These are phyloP conservation scores for Vigna reflexopilosa DNA, from an alignment of 306 rosid species.

Conservation along the genomic window DNA sequence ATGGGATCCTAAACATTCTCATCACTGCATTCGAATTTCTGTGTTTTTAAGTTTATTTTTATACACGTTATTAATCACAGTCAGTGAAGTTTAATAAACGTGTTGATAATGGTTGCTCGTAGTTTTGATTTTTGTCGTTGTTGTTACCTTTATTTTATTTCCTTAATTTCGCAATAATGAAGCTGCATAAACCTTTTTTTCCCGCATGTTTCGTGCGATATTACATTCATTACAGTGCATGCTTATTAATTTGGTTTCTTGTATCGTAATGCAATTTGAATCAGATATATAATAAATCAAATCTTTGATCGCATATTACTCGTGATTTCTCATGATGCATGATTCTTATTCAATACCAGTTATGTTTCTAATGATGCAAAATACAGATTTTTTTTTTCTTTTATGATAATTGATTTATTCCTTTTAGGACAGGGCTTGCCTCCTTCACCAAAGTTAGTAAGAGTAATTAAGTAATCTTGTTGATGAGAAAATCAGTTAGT, in stretches of 20 bases:
- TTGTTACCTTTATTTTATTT: background rate
- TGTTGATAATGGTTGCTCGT: background rate
- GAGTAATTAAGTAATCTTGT: background rate
- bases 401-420: background rate
- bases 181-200: background rate
- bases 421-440: background rate
- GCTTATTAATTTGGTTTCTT: background rate
- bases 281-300: background rate
- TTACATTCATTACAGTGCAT: background rate
- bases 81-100: background rate
- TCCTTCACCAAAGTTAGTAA: background rate
- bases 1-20: slow-evolving; percentile 5
- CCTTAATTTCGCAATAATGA: background rate
- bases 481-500: background rate
- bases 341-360: background rate
- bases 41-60: background rate
- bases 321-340: background rate
- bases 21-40: background rate
- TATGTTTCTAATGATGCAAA: background rate
- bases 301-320: background rate
- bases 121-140: background rate
- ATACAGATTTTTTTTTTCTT: background rate
- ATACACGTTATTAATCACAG: background rate
- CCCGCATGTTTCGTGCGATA: background rate
- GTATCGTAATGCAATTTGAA: background rate